Evolutionary conservation across 2,329 filamentous ascomycete species (phyloP).

Genomic region (Exophiala sp.): DNA sequence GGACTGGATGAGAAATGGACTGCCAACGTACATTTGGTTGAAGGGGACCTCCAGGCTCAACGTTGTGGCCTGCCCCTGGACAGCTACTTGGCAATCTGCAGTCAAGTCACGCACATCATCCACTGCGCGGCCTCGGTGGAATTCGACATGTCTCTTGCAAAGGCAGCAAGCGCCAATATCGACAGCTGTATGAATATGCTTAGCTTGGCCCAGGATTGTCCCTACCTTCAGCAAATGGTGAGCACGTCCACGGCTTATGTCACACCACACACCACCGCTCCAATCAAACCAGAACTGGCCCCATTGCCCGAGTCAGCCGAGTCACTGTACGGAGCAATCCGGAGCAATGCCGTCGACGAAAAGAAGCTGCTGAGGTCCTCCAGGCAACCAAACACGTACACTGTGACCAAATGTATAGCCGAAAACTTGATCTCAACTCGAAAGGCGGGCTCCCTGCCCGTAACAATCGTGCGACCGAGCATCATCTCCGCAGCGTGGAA

Average conservation of each 20-base stretch:
- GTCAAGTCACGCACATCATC: slow-evolving; percentile 9
- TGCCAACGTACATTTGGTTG: slow-evolving; percentile 1
- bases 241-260: slow-evolving; percentile 8
- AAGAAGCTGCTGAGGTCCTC: background rate
- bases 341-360: background rate
- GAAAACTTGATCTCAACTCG: slow-evolving; percentile 1
- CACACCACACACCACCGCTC: background rate
- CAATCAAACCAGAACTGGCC: background rate
- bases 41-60: slow-evolving; percentile 1
- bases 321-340: background rate
- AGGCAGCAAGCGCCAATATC: slow-evolving; percentile 9
- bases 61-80: background rate
- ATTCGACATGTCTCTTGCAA: slow-evolving; percentile 4
- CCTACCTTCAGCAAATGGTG: background rate
- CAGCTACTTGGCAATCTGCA: background rate
- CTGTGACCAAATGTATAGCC: slow-evolving; percentile 12
- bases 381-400: slow-evolving; percentile 9
- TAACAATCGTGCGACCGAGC: slow-evolving; percentile 9
- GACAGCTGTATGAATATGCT: slow-evolving; percentile 3
- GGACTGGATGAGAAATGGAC: background rate
- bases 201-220: background rate
- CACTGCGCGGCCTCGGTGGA: slow-evolving; percentile 8
- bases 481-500: slow-evolving; percentile 10
- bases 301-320: background rate
- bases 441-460: background rate